Conservation (phyloP, 2,329 filamentous ascomycete genomes). For the Ceratocystis colombiana region DNA sequence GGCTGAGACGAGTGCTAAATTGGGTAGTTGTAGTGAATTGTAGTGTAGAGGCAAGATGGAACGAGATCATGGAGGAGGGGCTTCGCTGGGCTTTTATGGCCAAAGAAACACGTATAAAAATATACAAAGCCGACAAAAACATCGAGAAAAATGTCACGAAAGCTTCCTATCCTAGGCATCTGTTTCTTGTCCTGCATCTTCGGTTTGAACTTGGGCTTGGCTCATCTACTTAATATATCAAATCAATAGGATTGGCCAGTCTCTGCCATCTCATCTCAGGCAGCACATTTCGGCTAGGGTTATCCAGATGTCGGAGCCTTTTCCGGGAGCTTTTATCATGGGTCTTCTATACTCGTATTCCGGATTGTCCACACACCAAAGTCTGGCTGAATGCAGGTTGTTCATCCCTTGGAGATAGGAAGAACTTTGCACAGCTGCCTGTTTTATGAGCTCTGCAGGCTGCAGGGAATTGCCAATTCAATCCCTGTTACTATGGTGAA, state of each 20-base stretch:
- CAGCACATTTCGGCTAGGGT: neutral
- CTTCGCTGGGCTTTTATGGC: neutral
- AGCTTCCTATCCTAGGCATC: no score
- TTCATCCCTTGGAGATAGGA: neutral
- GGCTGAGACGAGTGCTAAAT: constrained; percentile 5
- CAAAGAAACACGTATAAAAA: neutral
- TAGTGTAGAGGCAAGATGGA: neutral
- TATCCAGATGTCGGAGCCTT: neutral
- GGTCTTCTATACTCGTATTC: neutral
- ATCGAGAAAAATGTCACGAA: neutral
- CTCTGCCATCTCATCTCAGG: neutral
- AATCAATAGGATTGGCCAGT: neutral
- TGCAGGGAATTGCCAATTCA: neutral
- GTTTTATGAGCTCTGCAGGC: neutral
- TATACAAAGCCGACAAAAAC: neutral
- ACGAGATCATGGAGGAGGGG: neutral
- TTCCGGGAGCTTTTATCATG: no score
- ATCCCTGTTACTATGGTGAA: neutral
- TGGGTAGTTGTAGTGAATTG: neutral
- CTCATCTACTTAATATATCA: neutral
- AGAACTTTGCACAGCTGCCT: neutral
- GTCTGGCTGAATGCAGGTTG: neutral
- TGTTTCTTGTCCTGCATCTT: no score
- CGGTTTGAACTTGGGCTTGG: no score
- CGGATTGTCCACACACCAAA: neutral